Base-by-base conservation (phyloP, 1,284 basidiomycete species). In the Cystobasidium sp. region DNA sequence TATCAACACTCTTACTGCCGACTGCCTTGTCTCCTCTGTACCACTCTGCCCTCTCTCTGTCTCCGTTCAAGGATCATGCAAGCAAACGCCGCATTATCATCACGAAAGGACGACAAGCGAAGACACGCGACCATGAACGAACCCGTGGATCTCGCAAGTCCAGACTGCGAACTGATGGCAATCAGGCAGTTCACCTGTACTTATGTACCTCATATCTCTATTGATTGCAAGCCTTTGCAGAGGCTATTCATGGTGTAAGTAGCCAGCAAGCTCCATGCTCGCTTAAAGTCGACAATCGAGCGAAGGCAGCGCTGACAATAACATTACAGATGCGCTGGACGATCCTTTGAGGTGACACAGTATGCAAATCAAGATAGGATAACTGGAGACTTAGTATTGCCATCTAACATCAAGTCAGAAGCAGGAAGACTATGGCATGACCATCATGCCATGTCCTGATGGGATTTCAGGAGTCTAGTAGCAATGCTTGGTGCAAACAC, bases 171-270 rank as follows among this genome's bases (percentile, higher is more conserved):
- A 24, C 39, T 73, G 9, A n/a, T 55, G 39, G 63, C 62, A 7
- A 59, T 65, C 41, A 62, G 47, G 31, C 70, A 73, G 52, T 59
- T 56, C 62, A 73, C 70, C 1, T 73, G 70, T 49, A 61, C 39
- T 22, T 61, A 65, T 24, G 44, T 73, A n/a, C 70, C 70, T 14
- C 52, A 65, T n/a, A 46, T 64, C 47, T 39, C 39, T 43, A 73
- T 73, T 39, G 51, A 56, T 12, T 73, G 70, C 63, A 73, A 65
- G 43, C 70, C 70, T 39, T 46, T 73, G n/a, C 62, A 62, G 31
- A 62, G 70, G 20, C 39, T 65, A 8, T 73, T 73, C 70, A 53
- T 53, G 49, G 49, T 73, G 70, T 73, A 39, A n/a, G 59, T 49
- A 41, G 20, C 18, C 31, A 31, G 31, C 31, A 2, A 31, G 31